Evolutionary conservation across 805 yeast species (phyloP).

Genomic region (Candida pini): DNA sequence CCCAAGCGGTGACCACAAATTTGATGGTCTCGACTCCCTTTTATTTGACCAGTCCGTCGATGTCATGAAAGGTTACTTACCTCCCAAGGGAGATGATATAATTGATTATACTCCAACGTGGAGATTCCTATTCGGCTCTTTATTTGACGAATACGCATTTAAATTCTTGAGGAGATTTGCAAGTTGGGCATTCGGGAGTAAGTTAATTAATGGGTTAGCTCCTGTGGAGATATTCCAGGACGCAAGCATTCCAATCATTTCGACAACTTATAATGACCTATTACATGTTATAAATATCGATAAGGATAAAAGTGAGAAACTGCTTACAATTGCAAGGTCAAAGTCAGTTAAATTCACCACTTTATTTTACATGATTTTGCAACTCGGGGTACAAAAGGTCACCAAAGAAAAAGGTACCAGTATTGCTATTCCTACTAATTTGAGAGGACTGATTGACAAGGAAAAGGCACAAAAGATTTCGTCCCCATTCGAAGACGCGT

Average conservation of each 20-base stretch:
- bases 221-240: neutral
- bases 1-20: neutral
- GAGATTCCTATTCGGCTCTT: neutral
- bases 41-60: constrained; percentile 4
- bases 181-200: neutral
- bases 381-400: constrained; percentile 8
- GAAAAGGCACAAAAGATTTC: constrained; percentile 1
- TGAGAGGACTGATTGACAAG: constrained; percentile 8
- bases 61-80: neutral
- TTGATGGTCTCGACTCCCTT: neutral
- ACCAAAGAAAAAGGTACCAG: constrained; percentile 9
- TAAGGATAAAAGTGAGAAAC: constrained; percentile 2
- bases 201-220: neutral
- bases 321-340: constrained; percentile 6
- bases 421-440: constrained; percentile 16
- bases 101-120: constrained; percentile 7
- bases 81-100: constrained; percentile 4
- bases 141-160: neutral
- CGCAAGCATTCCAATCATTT: constrained; percentile 1
- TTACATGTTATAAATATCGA: constrained; percentile 6
- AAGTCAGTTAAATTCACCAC: constrained; percentile 16
- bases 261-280: constrained; percentile 4
- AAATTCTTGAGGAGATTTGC: neutral
- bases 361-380: constrained; percentile 8
- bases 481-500: constrained; percentile 3